A percentile compares a stretch with the other conserved stretches of the same genome.
phyloP scores from a whole-genome alignment of 495 filamentous ascomycete species.

The Aspergillus olivimuriae region DNA sequence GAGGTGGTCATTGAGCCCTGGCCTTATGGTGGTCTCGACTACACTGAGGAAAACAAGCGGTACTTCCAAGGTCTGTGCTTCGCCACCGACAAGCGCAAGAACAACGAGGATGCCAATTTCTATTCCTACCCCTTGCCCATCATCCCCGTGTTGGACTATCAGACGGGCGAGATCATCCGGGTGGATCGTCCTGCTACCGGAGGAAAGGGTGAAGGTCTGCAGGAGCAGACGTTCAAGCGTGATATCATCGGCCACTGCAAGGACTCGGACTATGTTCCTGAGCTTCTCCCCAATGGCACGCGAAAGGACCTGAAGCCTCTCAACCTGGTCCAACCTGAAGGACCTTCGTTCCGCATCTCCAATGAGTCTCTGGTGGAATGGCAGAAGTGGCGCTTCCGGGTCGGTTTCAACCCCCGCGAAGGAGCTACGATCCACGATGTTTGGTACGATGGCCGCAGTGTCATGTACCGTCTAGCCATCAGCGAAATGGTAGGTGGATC shows the following conservation, averaged over 20 bases:
- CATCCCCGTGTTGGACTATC: conserved; percentile 68
- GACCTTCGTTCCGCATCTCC: conserved; percentile 60
- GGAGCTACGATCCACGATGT: conserved; percentile 65
- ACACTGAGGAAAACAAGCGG: conserved; percentile 47
- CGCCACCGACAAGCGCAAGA: conserved; percentile 32
- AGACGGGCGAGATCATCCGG: conserved; percentile 57
- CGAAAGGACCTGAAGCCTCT: conserved; percentile 69
- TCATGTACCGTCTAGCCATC: conserved; percentile 64
- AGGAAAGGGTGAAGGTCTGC: conserved; percentile 33
- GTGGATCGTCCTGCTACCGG: conserved; percentile 47
- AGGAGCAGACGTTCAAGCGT: conserved; percentile 34
- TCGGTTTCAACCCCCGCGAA: conserved; percentile 64
- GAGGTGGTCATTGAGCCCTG: conserved; percentile 63
- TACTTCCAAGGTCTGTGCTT: conserved; percentile 50
- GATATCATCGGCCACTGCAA: conserved; percentile 47
- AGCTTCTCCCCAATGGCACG: conserved; percentile 54
- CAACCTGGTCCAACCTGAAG: conserved; percentile 72
- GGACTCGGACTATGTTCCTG: conserved; percentile 60
- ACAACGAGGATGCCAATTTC: conserved; percentile 54
- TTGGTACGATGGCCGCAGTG: conserved; percentile 64
- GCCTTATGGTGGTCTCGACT: conserved; percentile 60
- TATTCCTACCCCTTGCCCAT: conserved; percentile 76
- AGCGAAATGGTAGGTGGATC: conserved; percentile 60
- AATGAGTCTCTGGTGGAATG: conserved; percentile 50
- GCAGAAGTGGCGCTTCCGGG: conserved; percentile 67